Percentiles rank a stretch among this genome's conserved stretches.
Evolutionary conservation across 2,329 filamentous ascomycete genomes (phyloP).

Genomic region (Neopestalotiopsis rosae): DNA sequence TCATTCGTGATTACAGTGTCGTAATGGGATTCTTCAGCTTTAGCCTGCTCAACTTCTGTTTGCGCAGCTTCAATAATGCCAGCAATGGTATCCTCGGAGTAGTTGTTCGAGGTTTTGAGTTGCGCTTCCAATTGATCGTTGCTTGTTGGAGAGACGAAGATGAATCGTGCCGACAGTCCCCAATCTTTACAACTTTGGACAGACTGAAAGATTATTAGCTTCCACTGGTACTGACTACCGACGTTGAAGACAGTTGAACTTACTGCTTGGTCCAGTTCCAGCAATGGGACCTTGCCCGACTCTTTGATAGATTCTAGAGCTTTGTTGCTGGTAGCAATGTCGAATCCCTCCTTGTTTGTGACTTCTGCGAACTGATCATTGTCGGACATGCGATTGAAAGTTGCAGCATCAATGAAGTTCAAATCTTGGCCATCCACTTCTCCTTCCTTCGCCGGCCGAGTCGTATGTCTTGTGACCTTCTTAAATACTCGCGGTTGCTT

Average conservation of each 20-base stretch:
- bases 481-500: slow-evolving; percentile 71
- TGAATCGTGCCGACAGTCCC: slow-evolving; percentile 58
- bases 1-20: slow-evolving; percentile 58
- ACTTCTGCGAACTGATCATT: slow-evolving; percentile 65
- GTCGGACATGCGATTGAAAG: slow-evolving; percentile 64
- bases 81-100: slow-evolving; percentile 52
- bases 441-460: slow-evolving; percentile 51
- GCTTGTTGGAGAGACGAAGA: slow-evolving; percentile 55
- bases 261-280: slow-evolving; percentile 60
- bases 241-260: slow-evolving; percentile 27
- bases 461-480: slow-evolving; percentile 60
- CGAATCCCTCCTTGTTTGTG: slow-evolving; percentile 51
- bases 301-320: slow-evolving; percentile 57
- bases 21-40: slow-evolving; percentile 48
- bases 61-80: slow-evolving; percentile 46
- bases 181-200: slow-evolving; percentile 63
- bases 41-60: slow-evolving; percentile 49
- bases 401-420: slow-evolving; percentile 60
- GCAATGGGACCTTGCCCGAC: slow-evolving; percentile 63
- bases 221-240: neutral
- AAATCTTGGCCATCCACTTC: slow-evolving; percentile 59
- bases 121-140: slow-evolving; percentile 43
- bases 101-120: slow-evolving; percentile 46
- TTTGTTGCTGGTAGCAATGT: slow-evolving; percentile 63
- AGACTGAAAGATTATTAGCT: slow-evolving; percentile 43